phyloP scores from a whole-genome alignment of 1,284 basidiomycete genomes.

The Cryptococcus sp. region DNA sequence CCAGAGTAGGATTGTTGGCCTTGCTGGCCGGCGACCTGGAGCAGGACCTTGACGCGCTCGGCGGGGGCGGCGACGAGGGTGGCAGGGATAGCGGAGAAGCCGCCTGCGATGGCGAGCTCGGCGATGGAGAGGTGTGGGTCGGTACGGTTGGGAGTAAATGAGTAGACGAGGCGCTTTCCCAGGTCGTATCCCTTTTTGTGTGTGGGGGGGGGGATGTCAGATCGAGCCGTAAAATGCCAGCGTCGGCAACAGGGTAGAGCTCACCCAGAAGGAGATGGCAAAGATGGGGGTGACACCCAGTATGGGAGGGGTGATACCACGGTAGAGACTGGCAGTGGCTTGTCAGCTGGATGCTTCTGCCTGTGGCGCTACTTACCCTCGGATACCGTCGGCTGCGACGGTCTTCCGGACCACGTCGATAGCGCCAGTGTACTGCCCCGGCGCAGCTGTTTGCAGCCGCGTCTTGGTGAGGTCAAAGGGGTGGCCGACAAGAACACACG shows the following conservation, averaged over 20 bases:
- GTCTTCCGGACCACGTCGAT: slow-evolving; percentile 91
- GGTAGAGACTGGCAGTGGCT: slow-evolving; percentile 67
- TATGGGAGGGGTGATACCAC: slow-evolving; percentile 93
- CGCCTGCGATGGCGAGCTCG: slow-evolving; percentile 90
- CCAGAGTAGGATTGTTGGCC: slow-evolving; percentile 78
- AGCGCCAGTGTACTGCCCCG: slow-evolving; percentile 87
- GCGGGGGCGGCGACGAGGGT: slow-evolving; percentile 92
- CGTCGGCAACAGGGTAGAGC: slow-evolving; percentile 33
- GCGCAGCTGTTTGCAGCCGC: slow-evolving; percentile 85
- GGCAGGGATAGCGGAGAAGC: slow-evolving; percentile 89
- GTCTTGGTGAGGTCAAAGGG: slow-evolving; percentile 98
- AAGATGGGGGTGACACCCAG: slow-evolving; percentile 98
- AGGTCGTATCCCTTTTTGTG: slow-evolving; percentile 77
- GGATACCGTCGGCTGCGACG: slow-evolving; percentile 79
- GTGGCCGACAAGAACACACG: slow-evolving; percentile 64
- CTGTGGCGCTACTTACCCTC: slow-evolving; percentile 63
- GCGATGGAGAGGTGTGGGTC: slow-evolving; percentile 61
- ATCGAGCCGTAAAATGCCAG: not conserved
- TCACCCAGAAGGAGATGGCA: slow-evolving; percentile 95
- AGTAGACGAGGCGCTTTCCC: slow-evolving; percentile 82
- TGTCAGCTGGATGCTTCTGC: not conserved
- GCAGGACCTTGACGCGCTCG: slow-evolving; percentile 93
- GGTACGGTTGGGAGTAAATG: slow-evolving; percentile 51
- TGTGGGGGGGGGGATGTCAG: not conserved
- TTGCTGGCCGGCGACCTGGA: slow-evolving; percentile 90